These are phyloP conservation scores for Aureobasidium leucospermi DNA, from an alignment of 2,329 filamentous ascomycete genomes.

Conservation along the genomic window DNA sequence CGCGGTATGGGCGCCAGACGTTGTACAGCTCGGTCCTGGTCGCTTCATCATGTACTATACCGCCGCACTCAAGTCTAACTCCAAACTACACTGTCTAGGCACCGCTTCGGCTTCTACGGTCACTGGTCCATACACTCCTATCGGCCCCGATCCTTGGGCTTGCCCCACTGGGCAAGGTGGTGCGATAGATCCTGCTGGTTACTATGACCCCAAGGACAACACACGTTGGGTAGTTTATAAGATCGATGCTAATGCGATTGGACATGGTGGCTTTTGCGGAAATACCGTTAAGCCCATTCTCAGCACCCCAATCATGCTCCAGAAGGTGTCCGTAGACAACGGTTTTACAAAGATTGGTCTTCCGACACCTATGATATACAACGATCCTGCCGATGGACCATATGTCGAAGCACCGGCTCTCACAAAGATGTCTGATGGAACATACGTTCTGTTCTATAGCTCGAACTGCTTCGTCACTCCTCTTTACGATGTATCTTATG, in stretches of 20 bases:
- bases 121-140: constrained; percentile 24
- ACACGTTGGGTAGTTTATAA: constrained; percentile 20
- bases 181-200: constrained; percentile 25
- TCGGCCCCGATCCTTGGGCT: constrained; percentile 21
- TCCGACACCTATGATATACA: constrained; percentile 21
- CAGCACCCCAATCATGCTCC: constrained; percentile 19
- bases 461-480: constrained; percentile 18
- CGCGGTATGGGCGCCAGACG: constrained; percentile 31
- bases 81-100: constrained; percentile 23
- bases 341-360: constrained; percentile 21
- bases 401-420: constrained; percentile 27
- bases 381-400: constrained; percentile 24
- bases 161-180: constrained; percentile 22
- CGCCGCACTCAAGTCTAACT: constrained; percentile 18
- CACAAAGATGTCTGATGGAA: constrained; percentile 18
- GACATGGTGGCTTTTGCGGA: constrained; percentile 17
- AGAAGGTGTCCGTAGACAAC: constrained; percentile 16
- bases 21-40: constrained; percentile 21
- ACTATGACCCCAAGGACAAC: constrained; percentile 17
- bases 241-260: constrained; percentile 18
- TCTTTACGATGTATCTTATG: constrained; percentile 18
- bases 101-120: constrained; percentile 19
- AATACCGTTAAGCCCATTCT: constrained; percentile 17
- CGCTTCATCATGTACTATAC: constrained; percentile 25
- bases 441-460: constrained; percentile 18